phyloP scores from a whole-genome alignment of 1,284 basidiomycete species.

The Trametes sp. region DNA sequence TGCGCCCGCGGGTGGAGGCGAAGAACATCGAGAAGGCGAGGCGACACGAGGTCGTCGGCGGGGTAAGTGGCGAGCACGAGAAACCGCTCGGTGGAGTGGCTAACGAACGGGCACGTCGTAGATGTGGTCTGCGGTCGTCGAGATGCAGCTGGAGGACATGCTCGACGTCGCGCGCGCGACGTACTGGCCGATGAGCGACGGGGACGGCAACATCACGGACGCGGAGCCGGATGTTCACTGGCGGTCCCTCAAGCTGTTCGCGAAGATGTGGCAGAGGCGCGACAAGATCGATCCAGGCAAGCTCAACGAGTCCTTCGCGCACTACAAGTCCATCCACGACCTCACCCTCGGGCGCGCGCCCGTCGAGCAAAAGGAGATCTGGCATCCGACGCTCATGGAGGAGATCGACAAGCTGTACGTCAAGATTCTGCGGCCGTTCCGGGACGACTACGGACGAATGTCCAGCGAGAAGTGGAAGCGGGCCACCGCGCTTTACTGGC shows the following conservation, averaged over 20 bases:
- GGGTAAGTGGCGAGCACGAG: neutral
- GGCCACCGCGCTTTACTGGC: neutral
- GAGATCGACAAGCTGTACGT: neutral
- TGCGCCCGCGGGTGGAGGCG: neutral
- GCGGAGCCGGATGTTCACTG: too few relatives aligned
- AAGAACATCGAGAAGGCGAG: neutral
- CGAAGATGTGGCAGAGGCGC: neutral
- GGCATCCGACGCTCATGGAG: neutral
- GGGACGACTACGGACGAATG: neutral
- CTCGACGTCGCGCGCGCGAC: neutral
- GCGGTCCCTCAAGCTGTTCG: neutral
- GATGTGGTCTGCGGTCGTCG: neutral
- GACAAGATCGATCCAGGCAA: neutral
- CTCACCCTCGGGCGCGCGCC: neutral
- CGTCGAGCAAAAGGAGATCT: neutral
- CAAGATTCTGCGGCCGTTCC: neutral
- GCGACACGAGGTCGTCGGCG: neutral
- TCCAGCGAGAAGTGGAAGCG: neutral
- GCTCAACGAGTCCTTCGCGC: neutral
- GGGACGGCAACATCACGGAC: neutral
- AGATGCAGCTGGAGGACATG: neutral
- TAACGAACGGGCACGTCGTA: too few relatives aligned
- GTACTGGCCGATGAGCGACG: neutral
- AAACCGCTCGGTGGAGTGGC: too few relatives aligned
- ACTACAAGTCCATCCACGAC: neutral